phyloP scores from a whole-genome alignment of 257 asterid species.

The Nicotiana benthamiana region DNA sequence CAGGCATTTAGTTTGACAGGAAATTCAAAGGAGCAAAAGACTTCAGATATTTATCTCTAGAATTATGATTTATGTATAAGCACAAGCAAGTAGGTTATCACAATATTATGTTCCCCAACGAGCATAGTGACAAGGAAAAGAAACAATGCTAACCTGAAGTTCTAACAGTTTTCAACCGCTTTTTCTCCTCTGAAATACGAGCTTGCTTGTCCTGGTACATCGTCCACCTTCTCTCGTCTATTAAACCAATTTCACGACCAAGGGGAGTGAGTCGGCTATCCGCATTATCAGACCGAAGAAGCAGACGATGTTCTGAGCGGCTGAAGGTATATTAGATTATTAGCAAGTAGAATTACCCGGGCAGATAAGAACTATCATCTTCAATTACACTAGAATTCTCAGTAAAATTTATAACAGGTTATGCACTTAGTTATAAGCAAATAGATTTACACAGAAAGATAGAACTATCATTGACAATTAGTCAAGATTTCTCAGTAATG shows the following conservation, averaged over 20 bases:
- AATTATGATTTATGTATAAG: background rate
- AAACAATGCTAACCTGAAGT: constrained; percentile 52
- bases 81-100: background rate
- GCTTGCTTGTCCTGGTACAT: constrained; percentile 78
- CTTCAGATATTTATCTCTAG: background rate
- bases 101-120: background rate
- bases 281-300: constrained; percentile 89
- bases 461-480: background rate
- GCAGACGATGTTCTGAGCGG: constrained; percentile 94
- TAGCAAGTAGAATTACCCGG: background rate
- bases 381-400: background rate
- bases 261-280: constrained; percentile 97
- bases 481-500: background rate
- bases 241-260: constrained; percentile 86
- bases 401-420: background rate
- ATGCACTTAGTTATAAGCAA: background rate
- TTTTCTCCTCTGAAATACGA: constrained; percentile 73
- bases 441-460: background rate
- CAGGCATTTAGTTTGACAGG: background rate
- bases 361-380: background rate
- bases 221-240: constrained; percentile 77
- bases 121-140: background rate
- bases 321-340: constrained; percentile 27
- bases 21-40: background rate
- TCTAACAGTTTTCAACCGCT: constrained; percentile 55